Conservation (phyloP, 305 asterid genomes). For the Solanum chacoense region DNA sequence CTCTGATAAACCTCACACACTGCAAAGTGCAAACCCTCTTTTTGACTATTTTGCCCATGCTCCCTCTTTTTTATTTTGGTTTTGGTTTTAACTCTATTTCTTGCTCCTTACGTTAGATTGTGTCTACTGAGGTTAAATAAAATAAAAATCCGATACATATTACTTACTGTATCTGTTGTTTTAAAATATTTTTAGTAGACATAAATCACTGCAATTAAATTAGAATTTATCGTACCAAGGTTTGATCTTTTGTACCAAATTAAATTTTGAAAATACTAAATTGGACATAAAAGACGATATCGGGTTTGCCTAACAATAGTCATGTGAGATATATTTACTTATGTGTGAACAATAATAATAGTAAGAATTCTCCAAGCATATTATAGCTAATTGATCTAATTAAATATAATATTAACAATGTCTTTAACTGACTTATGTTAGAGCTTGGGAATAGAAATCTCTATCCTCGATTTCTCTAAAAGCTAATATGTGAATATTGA, state of each 20-base stretch:
- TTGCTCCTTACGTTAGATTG: background rate
- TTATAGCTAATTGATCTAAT: background rate
- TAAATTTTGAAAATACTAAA: background rate
- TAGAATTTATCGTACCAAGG: background rate
- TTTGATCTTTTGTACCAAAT: background rate
- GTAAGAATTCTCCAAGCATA: background rate
- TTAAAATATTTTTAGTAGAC: background rate
- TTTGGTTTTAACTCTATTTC: background rate
- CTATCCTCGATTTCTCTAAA: background rate
- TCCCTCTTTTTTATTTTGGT: background rate
- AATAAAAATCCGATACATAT: background rate
- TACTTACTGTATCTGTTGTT: background rate
- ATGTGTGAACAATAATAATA: background rate
- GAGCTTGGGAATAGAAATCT: background rate
- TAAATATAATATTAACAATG: background rate
- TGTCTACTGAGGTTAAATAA: background rate
- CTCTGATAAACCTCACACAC: slow-evolving; percentile 1
- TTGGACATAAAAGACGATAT: background rate
- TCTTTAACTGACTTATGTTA: background rate
- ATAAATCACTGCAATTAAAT: background rate
- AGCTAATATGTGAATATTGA: background rate
- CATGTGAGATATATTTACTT: background rate
- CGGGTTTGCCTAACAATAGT: background rate
- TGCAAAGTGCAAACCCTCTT: background rate
- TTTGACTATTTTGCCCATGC: background rate